Evolutionary conservation across 495 filamentous ascomycete genomes (phyloP).

Genomic region (Tuber aestivum): DNA sequence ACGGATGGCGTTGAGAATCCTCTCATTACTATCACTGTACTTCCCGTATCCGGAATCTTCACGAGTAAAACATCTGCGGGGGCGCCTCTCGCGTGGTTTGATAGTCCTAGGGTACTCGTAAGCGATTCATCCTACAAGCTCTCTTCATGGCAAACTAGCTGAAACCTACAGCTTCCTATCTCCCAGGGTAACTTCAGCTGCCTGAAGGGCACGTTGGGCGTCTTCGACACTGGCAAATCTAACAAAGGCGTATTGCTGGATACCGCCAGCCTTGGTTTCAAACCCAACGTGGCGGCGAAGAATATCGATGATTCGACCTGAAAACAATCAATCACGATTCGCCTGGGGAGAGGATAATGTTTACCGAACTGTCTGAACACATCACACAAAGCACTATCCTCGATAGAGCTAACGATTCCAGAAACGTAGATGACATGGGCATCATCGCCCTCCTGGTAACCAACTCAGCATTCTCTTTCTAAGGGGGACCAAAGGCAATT

Average conservation of each 20-base stretch:
- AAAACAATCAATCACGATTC: conserved; percentile 4
- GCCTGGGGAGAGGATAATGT: background rate
- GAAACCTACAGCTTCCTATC: conserved; percentile 37
- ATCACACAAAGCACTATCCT: conserved; percentile 32
- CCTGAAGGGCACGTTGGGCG: conserved; percentile 33
- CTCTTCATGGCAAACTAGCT: background rate
- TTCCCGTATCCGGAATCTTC: background rate
- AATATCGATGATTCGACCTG: conserved; percentile 29
- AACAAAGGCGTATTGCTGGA: conserved; percentile 42
- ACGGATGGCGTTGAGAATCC: background rate
- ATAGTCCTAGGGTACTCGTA: conserved; percentile 30
- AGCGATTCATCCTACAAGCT: background rate
- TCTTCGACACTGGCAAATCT: conserved; percentile 35
- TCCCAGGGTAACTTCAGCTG: conserved; percentile 33
- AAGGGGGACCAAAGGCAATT: background rate
- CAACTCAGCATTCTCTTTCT: background rate
- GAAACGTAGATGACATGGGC: conserved; percentile 38
- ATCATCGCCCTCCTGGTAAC: conserved; percentile 28
- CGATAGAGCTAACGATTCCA: conserved; percentile 29
- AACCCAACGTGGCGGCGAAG: conserved; percentile 37
- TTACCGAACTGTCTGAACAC: conserved; percentile 41
- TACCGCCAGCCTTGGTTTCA: conserved; percentile 23
- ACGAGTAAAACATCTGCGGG: background rate
- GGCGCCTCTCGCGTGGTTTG: conserved; percentile 37
- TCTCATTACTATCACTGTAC: background rate